These are phyloP conservation scores for Entomortierella parvispora DNA, from an alignment of 192 early-diverging fungal genomes.

Conservation along the genomic window DNA sequence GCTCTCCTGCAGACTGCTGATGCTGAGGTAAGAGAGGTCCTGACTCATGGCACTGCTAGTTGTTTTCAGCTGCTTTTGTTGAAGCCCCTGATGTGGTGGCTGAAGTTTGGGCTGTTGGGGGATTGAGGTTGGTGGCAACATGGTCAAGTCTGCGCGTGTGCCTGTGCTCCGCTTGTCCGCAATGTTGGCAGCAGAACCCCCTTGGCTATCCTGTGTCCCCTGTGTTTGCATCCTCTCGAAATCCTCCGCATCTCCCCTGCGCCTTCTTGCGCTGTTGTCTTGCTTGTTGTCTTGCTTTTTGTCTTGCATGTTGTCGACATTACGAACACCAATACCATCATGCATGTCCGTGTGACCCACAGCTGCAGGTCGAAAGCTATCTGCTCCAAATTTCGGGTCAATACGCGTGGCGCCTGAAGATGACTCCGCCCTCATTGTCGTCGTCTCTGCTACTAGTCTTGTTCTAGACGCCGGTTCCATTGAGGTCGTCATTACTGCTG, in stretches of 20 bases:
- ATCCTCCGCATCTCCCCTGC: no score
- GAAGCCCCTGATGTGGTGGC: neutral
- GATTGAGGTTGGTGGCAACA: no score
- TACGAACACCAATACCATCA: no score
- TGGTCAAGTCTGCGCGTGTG: no score
- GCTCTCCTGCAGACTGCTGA: slow-evolving; percentile 22
- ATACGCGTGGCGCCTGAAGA: neutral
- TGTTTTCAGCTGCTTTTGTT: no score
- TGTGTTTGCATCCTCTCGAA: no score
- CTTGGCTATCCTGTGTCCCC: neutral
- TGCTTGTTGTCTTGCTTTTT: neutral
- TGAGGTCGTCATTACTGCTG: neutral
- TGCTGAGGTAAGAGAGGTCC: slow-evolving; percentile 33
- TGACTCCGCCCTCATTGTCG: neutral
- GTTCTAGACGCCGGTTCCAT: no score
- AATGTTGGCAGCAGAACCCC: no score
- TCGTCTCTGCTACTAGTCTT: neutral
- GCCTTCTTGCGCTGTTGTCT: neutral
- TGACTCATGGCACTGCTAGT: slow-evolving; percentile 24
- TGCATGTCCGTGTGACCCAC: neutral
- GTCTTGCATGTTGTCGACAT: no score
- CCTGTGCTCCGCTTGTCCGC: no score
- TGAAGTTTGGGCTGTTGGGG: neutral
- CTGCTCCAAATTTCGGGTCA: slow-evolving; percentile 7
- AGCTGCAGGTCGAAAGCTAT: slow-evolving; percentile 1